Base-by-base conservation (phyloP, 371 early-diverging fungal species). In the Lichtheimia corymbifera region DNA sequence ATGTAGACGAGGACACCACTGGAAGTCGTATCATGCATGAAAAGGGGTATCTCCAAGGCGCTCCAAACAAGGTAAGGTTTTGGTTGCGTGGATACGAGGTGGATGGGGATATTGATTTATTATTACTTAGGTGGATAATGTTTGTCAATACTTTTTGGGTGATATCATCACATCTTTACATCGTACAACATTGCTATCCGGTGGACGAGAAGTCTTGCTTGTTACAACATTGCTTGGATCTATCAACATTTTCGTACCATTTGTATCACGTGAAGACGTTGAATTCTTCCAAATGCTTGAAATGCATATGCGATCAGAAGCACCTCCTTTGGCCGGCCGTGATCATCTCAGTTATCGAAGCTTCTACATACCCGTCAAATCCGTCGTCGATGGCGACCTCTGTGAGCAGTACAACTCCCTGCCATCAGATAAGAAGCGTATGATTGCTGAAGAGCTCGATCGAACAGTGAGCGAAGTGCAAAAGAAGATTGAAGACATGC, bases 271-370 rank as follows among this genome's bases (percentile, higher is more conserved):
- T 63, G 93, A 93, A 64, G 97, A 98, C 66, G 88, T 93, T 15
- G 96, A 95, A 25, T 94, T 97, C 67, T 94, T 97, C 84, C 91
- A 91, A 67, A 83, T 87, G 25, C 80, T 99, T 47, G 99, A 99
- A 77, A 86, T 92, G 86, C 91, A 91, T 57, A 83, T 99, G 84
- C 85, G 97, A 13, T 69, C 81, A 25, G 91, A 91, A 66, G 74
- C 80, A 58, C 76, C 92, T 14, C 91, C 94, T 5, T 71, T 94
- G 27, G 86, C 88, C 22, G 97, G 98, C 22, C 88, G 97, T 28
- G 96, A 96, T 64, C 98, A 98, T 71, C 67, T 93, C 44, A 68
- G 87, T 24, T 97, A 90, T 79, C 85, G 98, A 35, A 83, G 90
- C 28, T 85, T 72, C 54, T 93, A 93, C 70, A 68, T 76, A 27